Evolutionary conservation across 208 protist species (phyloP), one percentile per base, ranked within the genome.

Genomic region (Leptomonas seymouri): DNA sequence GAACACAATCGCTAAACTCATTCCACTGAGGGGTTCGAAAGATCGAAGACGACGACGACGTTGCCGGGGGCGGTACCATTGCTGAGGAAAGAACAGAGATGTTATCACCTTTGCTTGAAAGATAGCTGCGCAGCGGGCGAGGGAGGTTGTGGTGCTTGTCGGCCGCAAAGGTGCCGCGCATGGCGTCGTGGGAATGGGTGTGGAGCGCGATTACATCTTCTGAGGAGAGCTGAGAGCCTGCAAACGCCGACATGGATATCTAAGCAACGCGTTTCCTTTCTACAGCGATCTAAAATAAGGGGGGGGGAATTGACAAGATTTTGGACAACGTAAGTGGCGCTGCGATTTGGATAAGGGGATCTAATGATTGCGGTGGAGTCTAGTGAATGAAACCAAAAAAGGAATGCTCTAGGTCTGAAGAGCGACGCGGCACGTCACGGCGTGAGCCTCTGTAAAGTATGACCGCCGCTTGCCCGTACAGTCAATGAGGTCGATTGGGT

Each of bases 131-230:
- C 7, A 60, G 39, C n/a, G 28, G 46, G 23, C 67, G 62, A 23
- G 62, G 64, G 12, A 67, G 46, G 34, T 66, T 76, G 27, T 58
- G n/a, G 41, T 75, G 45, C 27, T 25, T 15, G 51, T 75, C 71
- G 20, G 51, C 30, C 25, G 64, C 78, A 25, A 85, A 59, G 3
- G 80, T 71, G 39, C 74, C 51, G 27, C 71, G 44, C 49, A 91
- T 61, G 15, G 76, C 71, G 51, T 86, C 75, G 44, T 87, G 79
- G 41, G 80, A 85, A 18, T 31, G 60, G n/a, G 81, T 62, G 58
- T 91, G 86, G 45, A 88, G 78, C 0, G 72, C 75, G 36, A 82
- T 42, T 6, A 83, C 71, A 23, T 85, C 63, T 46, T 53, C 46
- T 21, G 63, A 53, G 20, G 48, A 36, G 21, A 59, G 50, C 18